These are phyloP conservation scores for Crucibulum laeve DNA, from an alignment of 768 basidiomycete species.

Conservation along the genomic window DNA sequence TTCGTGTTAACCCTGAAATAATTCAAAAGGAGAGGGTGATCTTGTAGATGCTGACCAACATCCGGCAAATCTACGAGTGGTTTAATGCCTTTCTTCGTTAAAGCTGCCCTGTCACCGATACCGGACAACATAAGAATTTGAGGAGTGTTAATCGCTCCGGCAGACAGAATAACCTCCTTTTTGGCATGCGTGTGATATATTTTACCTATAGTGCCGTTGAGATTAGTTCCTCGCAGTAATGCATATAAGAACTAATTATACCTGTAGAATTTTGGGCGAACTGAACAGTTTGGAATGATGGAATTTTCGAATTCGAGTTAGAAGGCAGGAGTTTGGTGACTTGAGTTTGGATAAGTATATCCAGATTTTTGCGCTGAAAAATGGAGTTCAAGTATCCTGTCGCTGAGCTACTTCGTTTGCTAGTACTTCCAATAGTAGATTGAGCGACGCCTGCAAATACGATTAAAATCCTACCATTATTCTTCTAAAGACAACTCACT, in stretches of 20 bases:
- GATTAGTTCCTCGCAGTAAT: too few relatives aligned
- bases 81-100: conserved; percentile 13
- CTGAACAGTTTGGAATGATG: conserved; percentile 7
- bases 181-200: too few relatives aligned
- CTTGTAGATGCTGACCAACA: conserved; percentile 25
- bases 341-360: conserved; percentile 16
- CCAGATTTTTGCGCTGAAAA: conserved; percentile 16
- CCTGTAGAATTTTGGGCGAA: conserved; percentile 17
- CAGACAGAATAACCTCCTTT: conserved; percentile 28
- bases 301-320: conserved; percentile 1
- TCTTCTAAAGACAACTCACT: not conserved
- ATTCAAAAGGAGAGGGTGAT: conserved; percentile 12
- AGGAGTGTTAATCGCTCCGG: conserved; percentile 24
- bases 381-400: conserved; percentile 12
- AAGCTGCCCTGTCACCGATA: conserved; percentile 17
- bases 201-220: too few relatives aligned
- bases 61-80: conserved; percentile 21
- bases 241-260: too few relatives aligned
- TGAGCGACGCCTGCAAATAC: not conserved
- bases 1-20: conserved; percentile 11
- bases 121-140: conserved; percentile 23
- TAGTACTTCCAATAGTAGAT: conserved; percentile 9
- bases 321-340: conserved; percentile 11
- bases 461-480: not conserved
- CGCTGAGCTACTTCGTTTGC: conserved; percentile 14